Conservation (phyloP, 192 early-diverging fungal genomes). For the Piromyces finnis region DNA sequence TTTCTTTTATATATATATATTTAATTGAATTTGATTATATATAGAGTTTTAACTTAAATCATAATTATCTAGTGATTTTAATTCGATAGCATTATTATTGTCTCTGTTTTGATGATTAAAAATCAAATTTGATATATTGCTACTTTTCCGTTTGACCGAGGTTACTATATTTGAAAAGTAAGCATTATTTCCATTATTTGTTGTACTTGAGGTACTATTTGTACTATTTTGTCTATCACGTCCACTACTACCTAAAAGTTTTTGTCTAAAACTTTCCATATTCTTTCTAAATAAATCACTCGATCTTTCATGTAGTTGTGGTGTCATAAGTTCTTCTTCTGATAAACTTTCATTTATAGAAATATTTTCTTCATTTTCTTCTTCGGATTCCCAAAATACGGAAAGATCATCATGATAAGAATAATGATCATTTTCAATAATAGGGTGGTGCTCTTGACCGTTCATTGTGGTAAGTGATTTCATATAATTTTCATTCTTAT, state of each 20-base stretch:
- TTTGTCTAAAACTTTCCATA: background rate
- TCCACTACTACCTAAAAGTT: background rate
- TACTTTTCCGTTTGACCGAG: background rate
- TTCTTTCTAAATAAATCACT: background rate
- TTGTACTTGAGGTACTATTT: background rate
- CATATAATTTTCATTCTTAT: background rate
- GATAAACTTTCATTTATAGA: background rate
- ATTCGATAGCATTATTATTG: background rate
- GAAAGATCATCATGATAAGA: background rate
- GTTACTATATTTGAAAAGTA: background rate
- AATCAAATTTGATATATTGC: background rate
- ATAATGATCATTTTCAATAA: no score
- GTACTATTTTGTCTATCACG: background rate
- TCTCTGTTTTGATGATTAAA: background rate
- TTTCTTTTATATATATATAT: no score
- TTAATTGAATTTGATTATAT: background rate
- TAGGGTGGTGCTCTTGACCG: no score
- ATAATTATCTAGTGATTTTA: background rate
- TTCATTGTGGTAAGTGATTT: no score
- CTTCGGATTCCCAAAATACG: background rate
- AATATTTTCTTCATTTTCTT: background rate
- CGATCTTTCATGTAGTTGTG: background rate
- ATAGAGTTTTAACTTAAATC: background rate
- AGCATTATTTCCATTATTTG: background rate
- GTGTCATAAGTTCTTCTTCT: background rate